These are phyloP conservation scores for Sextonia rubra DNA, from an alignment of 164 flowering plant species.

Conservation along the genomic window DNA sequence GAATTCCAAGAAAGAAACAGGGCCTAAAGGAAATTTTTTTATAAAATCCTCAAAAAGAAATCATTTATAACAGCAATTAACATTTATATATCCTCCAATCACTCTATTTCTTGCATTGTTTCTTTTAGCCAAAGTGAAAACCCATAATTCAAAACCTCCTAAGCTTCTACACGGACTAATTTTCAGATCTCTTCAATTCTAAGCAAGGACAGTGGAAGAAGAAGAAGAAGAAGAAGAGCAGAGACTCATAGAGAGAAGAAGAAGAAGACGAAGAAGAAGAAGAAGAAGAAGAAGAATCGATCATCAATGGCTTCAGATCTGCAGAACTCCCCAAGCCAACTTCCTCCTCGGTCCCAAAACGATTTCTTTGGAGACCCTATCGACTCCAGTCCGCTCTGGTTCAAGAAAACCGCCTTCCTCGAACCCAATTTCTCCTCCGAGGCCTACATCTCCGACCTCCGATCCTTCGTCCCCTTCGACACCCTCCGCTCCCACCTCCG, in stretches of 20 bases:
- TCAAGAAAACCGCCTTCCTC: conserved; percentile 63
- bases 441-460: conserved; percentile 83
- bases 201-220: too few species aligned
- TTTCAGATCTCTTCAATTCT: too few species aligned
- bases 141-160: too few species aligned
- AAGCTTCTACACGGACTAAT: too few species aligned
- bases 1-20: too few species aligned
- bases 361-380: conserved; percentile 86
- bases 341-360: conserved; percentile 10
- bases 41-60: too few species aligned
- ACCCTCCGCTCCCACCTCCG: conserved; percentile 86
- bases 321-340: background rate
- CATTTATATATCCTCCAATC: too few species aligned
- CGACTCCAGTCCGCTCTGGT: conserved; percentile 81
- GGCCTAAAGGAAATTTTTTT: too few species aligned
- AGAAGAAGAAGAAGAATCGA: background rate
- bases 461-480: conserved; percentile 91
- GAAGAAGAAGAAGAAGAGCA: background rate
- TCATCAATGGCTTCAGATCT: conserved; percentile 4
- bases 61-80: too few species aligned
- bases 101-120: too few species aligned
- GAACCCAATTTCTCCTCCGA: conserved; percentile 65
- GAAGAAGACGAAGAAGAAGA: background rate
- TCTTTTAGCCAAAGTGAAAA: too few species aligned
- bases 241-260: background rate